Evolutionary conservation across 208 protist species (phyloP), one percentile per base, ranked within the genome.

Genomic region (Naegleria fowleri): DNA sequence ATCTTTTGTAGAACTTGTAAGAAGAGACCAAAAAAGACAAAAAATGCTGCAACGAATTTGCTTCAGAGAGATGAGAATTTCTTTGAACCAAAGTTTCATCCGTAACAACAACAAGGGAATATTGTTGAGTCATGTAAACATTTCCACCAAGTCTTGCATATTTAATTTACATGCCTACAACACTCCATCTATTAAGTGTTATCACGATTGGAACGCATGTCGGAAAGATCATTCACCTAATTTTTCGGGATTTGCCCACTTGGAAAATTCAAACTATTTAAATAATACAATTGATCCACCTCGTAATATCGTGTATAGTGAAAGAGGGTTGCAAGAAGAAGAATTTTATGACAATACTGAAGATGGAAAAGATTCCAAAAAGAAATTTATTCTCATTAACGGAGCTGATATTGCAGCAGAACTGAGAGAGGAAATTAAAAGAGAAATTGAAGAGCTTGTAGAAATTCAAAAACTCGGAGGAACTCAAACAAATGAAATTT

Each of bases 361-460:
- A 0, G 29, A 41, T 41, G 29, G 0, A 6, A 36, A 83, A 29
- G 33, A 33, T 84, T 33, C 16, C 5, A 16, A 16, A 38, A 19
- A 84, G 11, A 87, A 33, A 22, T 95, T 95, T 29, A 90, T 95
- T 83, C 93, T 97, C 83, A 97, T 98, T 92, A 95, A 98, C 90
- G 97, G 97, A 48, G 97, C 95, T 89, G 93, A 93, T 13, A 96
- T 98, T 39, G 96, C 97, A 25, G 92, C 92, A n/a, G 83, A 91
- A n/a, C 96, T 97, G 55, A 93, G 94, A 6, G 86, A 15, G 9
- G 95, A 97, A 88, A 92, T 98, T 4, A 95, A 95, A 92, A 88
- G 43, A 15, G n/a, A 55, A 40, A 38, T 91, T 59, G 76, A 89
- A 2, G 9, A 48, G 33, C 19, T 79, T 25, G 29, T 36, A 1